Evolutionary conservation across 2,329 filamentous ascomycete genomes (phyloP).

Genomic region (Aspergillus ustus): DNA sequence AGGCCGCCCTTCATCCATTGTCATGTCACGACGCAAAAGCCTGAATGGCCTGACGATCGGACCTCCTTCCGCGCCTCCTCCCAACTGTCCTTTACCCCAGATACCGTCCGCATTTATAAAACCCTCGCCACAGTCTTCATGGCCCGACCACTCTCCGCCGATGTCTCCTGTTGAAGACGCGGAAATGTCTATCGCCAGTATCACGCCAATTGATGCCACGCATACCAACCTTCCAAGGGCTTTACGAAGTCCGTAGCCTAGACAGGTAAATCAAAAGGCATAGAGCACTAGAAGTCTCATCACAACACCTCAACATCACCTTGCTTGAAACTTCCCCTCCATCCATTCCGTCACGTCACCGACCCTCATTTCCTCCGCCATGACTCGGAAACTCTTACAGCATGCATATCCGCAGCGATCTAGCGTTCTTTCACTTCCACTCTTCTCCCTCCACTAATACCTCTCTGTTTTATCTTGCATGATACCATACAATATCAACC

Average conservation of each 20-base stretch:
- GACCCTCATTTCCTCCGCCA: conserved; percentile 10
- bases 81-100: conserved; percentile 40
- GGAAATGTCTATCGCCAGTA: conserved; percentile 11
- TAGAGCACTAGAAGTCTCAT: background rate
- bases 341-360: conserved; percentile 11
- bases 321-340: background rate
- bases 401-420: conserved; percentile 22
- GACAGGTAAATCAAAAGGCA: conserved; percentile 5
- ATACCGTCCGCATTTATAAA: conserved; percentile 30
- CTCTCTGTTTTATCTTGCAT: conserved; percentile 4
- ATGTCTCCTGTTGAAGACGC: conserved; percentile 12
- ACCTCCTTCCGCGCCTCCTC: conserved; percentile 37
- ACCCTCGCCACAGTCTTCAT: conserved; percentile 11
- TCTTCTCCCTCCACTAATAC: background rate
- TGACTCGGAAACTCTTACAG: conserved; percentile 22
- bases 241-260: conserved; percentile 7
- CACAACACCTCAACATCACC: background rate
- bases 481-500: conserved; percentile 7
- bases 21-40: conserved; percentile 38
- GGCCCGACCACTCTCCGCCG: conserved; percentile 16
- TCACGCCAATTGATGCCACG: background rate
- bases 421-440: conserved; percentile 14
- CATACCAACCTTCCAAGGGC: conserved; percentile 8
- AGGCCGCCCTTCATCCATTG: conserved; percentile 15
- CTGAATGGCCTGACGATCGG: conserved; percentile 37